Evolutionary conservation across 2,329 filamentous ascomycete genomes (phyloP).

Genomic region (Orbilia blumenaviensis): DNA sequence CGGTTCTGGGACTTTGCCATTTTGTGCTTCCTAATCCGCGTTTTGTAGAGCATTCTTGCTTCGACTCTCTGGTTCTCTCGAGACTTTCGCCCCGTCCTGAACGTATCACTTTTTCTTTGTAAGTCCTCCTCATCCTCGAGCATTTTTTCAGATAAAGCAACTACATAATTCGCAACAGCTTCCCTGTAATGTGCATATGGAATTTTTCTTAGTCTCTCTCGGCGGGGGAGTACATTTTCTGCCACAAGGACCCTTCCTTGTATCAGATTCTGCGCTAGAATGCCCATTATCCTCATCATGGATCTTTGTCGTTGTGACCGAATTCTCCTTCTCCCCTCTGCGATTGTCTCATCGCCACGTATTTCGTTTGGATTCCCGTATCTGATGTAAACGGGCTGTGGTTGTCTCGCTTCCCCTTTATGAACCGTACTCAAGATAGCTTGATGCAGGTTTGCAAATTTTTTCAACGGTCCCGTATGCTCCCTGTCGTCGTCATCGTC

Average conservation of each 20-base stretch:
- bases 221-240: neutral
- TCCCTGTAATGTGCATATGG: too few relatives aligned
- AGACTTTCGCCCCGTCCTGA: neutral
- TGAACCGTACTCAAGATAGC: neutral
- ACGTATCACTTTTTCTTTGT: neutral
- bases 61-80: neutral
- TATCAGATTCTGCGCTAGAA: neutral
- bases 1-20: neutral
- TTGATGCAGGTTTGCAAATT: neutral
- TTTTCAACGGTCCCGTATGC: neutral
- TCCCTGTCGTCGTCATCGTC: neutral
- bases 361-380: neutral
- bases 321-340: neutral
- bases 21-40: too few relatives aligned
- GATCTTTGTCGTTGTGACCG: neutral
- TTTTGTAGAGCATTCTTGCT: too few relatives aligned
- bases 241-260: neutral
- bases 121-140: neutral
- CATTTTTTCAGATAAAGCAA: neutral
- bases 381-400: too few relatives aligned
- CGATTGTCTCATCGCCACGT: neutral
- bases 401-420: neutral
- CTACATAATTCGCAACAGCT: too few relatives aligned
- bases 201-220: neutral
- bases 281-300: slow-evolving; percentile 9